phyloP scores from a whole-genome alignment of 139 green algal genomes.

The Chlamydomonas applanata region DNA sequence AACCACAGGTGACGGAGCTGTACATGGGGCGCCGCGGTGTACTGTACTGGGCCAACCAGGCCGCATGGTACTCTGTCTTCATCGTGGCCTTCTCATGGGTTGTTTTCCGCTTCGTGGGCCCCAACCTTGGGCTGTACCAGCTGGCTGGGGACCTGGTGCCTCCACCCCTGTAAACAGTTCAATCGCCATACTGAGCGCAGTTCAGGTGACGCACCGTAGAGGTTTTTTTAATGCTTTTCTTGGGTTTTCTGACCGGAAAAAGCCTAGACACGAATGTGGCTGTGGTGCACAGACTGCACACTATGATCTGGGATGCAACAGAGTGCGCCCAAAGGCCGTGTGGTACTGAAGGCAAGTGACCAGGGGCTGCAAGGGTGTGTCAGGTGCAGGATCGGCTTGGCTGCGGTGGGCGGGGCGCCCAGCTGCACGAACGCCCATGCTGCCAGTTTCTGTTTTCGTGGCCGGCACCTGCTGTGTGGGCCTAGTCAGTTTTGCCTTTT shows the following conservation, averaged over 20 bases:
- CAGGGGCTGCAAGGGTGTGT: too few species aligned
- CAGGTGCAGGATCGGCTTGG: too few species aligned
- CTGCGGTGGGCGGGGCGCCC: too few species aligned
- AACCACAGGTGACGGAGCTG: constrained; percentile 43
- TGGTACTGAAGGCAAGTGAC: too few species aligned
- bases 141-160: constrained; percentile 55
- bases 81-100: constrained; percentile 65
- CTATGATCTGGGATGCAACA: too few species aligned
- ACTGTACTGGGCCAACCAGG: constrained; percentile 74
- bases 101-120: constrained; percentile 75
- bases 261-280: too few species aligned
- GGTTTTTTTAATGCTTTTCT: background rate
- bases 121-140: constrained; percentile 74
- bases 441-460: too few species aligned
- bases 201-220: background rate
- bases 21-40: constrained; percentile 73
- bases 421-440: too few species aligned
- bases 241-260: background rate
- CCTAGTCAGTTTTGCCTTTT: too few species aligned
- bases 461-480: too few species aligned
- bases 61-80: constrained; percentile 39
- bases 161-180: constrained; percentile 4
- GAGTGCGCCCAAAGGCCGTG: too few species aligned
- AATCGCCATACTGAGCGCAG: background rate
- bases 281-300: too few species aligned